Conservation (phyloP, 768 basidiomycete genomes). For the Hygrophoropsis aurantiaca region DNA sequence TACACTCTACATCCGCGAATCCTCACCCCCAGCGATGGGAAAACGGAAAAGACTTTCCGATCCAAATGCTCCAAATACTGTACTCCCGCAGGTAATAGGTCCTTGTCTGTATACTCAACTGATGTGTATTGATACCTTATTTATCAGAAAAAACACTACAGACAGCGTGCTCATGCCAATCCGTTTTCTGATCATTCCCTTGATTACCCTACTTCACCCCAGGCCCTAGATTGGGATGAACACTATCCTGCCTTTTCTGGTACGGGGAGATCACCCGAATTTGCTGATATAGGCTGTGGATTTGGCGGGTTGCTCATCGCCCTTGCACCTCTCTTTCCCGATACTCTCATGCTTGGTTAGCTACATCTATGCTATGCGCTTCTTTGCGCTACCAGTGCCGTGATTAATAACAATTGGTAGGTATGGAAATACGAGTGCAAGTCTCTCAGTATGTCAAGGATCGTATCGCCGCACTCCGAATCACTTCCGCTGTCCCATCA, state of each 20-base stretch:
- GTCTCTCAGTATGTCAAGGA: slow-evolving; percentile 96
- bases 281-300: slow-evolving; percentile 96
- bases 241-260: slow-evolving; percentile 77
- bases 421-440: slow-evolving; percentile 95
- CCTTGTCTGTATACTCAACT: background rate
- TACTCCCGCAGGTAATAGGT: slow-evolving; percentile 56
- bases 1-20: background rate
- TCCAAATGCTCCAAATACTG: slow-evolving; percentile 1
- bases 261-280: slow-evolving; percentile 74
- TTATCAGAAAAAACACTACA: slow-evolving; percentile 75
- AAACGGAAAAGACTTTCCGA: slow-evolving; percentile 25
- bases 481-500: slow-evolving; percentile 41
- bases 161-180: slow-evolving; percentile 83
- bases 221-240: slow-evolving; percentile 72
- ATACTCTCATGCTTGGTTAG: slow-evolving; percentile 90
- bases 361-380: too few species aligned
- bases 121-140: background rate
- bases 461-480: slow-evolving; percentile 89
- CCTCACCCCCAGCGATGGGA: slow-evolving; percentile 12
- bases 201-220: slow-evolving; percentile 80
- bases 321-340: slow-evolving; percentile 87
- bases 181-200: slow-evolving; percentile 88
- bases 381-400: too few species aligned
- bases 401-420: slow-evolving; percentile 39
- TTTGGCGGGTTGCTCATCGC: slow-evolving; percentile 92